These are phyloP conservation scores for Coemansia sp. DNA, from an alignment of 192 early-diverging fungal species.

Conservation along the genomic window DNA sequence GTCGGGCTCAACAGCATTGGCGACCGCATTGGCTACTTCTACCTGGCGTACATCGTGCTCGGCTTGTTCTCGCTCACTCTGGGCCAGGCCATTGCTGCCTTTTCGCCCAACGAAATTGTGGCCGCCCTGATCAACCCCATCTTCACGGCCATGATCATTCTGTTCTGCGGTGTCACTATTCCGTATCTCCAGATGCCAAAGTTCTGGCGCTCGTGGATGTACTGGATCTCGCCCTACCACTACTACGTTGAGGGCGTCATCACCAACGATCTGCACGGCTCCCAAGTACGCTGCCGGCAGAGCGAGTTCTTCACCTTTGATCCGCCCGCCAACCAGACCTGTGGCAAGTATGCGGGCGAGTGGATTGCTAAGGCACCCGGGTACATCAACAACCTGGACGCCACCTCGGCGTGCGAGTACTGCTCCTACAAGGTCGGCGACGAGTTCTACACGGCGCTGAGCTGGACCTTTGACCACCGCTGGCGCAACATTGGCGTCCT, in stretches of 20 bases:
- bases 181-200: constrained; percentile 59
- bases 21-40: constrained; percentile 66
- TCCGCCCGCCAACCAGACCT: constrained; percentile 55
- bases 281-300: constrained; percentile 49
- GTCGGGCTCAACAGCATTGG: constrained; percentile 56
- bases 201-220: constrained; percentile 70
- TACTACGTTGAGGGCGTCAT: constrained; percentile 67
- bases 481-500: constrained; percentile 70
- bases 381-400: constrained; percentile 52
- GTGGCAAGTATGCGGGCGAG: constrained; percentile 53
- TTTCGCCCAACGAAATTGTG: constrained; percentile 59
- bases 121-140: constrained; percentile 68
- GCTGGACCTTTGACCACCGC: constrained; percentile 60
- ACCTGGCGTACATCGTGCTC: constrained; percentile 58
- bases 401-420: constrained; percentile 53
- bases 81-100: constrained; percentile 63
- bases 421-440: constrained; percentile 56
- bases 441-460: constrained; percentile 40
- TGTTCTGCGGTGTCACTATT: constrained; percentile 68
- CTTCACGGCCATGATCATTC: constrained; percentile 60
- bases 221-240: constrained; percentile 64
- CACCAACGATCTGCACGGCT: constrained; percentile 60
- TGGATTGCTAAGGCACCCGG: constrained; percentile 44
- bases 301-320: constrained; percentile 53
- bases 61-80: constrained; percentile 58